These are phyloP conservation scores for Fusarium chaquense DNA, from an alignment of 2,329 filamentous ascomycete species.

Conservation along the genomic window DNA sequence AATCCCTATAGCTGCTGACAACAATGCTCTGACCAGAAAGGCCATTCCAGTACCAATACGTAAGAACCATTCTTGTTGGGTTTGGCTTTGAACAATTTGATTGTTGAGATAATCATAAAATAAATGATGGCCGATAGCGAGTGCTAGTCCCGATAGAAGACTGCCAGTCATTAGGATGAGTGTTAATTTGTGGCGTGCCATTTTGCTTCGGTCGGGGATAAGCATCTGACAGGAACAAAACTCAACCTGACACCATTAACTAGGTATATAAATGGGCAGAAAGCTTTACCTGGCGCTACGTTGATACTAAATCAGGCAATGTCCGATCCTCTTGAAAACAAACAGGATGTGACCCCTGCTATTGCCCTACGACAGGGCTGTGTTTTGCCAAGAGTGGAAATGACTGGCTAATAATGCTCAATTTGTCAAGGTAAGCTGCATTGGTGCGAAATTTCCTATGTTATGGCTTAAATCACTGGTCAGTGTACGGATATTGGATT, in stretches of 20 bases:
- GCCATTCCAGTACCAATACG: constrained; percentile 23
- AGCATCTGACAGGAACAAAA: background rate
- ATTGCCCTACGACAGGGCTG: background rate
- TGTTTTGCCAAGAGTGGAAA: background rate
- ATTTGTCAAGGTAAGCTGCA: background rate
- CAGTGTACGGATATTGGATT: too few relatives aligned
- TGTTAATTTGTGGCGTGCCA: background rate
- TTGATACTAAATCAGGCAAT: background rate
- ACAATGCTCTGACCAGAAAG: background rate
- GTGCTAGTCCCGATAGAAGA: background rate
- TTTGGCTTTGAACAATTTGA: background rate
- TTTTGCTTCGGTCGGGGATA: background rate
- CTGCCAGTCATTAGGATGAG: constrained; percentile 2
- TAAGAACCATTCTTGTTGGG: constrained; percentile 28
- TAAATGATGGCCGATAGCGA: constrained; percentile 19
- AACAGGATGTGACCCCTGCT: background rate
- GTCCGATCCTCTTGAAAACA: background rate
- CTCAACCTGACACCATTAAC: background rate
- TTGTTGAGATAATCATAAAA: background rate
- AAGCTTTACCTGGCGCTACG: background rate
- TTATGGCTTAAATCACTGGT: too few relatives aligned
- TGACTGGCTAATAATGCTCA: background rate
- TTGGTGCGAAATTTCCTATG: too few relatives aligned
- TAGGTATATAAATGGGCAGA: background rate
- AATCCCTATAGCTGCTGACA: constrained; percentile 12